Base-by-base conservation (phyloP, 306 rosid species). In the Gleditsia sinensis region DNA sequence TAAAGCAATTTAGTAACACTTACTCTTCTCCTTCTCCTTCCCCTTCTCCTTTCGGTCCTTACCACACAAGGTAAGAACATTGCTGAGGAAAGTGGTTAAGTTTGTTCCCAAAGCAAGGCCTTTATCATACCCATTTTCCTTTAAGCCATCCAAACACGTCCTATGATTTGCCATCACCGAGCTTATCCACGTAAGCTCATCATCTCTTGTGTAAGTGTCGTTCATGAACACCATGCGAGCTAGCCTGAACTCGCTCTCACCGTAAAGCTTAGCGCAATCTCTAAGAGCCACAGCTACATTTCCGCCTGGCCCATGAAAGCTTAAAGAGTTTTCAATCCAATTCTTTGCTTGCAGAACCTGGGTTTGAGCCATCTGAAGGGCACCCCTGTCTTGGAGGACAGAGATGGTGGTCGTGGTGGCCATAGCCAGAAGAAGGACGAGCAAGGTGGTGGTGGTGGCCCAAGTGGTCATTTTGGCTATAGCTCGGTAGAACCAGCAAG, bases 181-280 rank as follows among this genome's bases (percentile, higher is more conserved):
- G 24, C 72, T 67, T 3, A 80, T 53, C 88, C 88, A 77, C 1
- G 80, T 71, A 13, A 19, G 50, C 3, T 72, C 81, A 60, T 84
- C 83, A 0, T 77, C 45, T 6, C 21, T 23, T 0, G 59, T 54
- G 39, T 72, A 58, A 32, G 4, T 11, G 17, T 23, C 23, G 30
- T 76, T 36, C 0, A 8, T 33, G 13, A 72, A 62, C 9, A 80
- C 6, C 34, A 84, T 23, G 64, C 24, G 51, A 5, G 56, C 19
- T 13, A 80, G 78, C 23, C 63, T 49, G 0, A 7, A 19, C 75
- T 56, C 69, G 12, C 88, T 84, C 54, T 80, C 81, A 12, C 59
- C 83, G 13, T 84, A 84, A 6, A 84, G 82, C 72, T 58, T 78
- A 7, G 40, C 53, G 58, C 83, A 80, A 46, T 84, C 88, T 24